Conservation (phyloP, 768 basidiomycete species). For the Amanita thiersii region DNA sequence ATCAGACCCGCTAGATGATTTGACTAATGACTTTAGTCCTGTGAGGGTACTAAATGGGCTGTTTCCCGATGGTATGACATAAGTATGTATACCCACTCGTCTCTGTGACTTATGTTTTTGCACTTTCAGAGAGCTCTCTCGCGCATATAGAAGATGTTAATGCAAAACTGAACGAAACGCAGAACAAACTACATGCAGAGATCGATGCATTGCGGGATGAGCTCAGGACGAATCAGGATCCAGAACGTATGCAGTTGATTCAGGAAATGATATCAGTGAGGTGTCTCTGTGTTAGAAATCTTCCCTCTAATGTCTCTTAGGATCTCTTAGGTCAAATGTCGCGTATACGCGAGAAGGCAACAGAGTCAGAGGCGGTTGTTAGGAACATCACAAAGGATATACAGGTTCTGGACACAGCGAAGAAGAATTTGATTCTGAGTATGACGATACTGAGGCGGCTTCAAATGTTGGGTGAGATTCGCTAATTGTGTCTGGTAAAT, state of each 20-base stretch:
- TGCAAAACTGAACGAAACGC: constrained; percentile 57
- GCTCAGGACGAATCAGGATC: constrained; percentile 72
- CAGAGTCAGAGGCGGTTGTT: constrained; percentile 95
- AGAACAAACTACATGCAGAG: constrained; percentile 62
- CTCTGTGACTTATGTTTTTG: constrained; percentile 13
- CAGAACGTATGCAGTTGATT: constrained; percentile 81
- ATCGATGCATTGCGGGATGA: constrained; percentile 61
- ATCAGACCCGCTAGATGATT: constrained; percentile 48
- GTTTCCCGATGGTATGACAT: constrained; percentile 67
- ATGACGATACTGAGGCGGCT: constrained; percentile 87
- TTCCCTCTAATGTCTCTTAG: constrained; percentile 29
- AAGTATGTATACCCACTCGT: background rate
- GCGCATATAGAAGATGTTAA: constrained; percentile 66
- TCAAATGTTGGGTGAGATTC: constrained; percentile 81
- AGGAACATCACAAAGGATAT: constrained; percentile 95
- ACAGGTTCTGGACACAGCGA: constrained; percentile 86
- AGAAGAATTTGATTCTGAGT: constrained; percentile 83
- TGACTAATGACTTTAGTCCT: constrained; percentile 50
- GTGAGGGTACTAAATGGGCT: constrained; percentile 55
- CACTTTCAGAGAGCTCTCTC: constrained; percentile 61
- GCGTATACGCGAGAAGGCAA: constrained; percentile 91
- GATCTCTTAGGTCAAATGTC: constrained; percentile 94
- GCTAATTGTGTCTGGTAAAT: background rate
- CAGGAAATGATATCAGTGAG: constrained; percentile 94
- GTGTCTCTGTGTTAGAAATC: background rate